Base-by-base conservation (phyloP, 2,329 filamentous ascomycete species). In the Diaporthe vaccinii region DNA sequence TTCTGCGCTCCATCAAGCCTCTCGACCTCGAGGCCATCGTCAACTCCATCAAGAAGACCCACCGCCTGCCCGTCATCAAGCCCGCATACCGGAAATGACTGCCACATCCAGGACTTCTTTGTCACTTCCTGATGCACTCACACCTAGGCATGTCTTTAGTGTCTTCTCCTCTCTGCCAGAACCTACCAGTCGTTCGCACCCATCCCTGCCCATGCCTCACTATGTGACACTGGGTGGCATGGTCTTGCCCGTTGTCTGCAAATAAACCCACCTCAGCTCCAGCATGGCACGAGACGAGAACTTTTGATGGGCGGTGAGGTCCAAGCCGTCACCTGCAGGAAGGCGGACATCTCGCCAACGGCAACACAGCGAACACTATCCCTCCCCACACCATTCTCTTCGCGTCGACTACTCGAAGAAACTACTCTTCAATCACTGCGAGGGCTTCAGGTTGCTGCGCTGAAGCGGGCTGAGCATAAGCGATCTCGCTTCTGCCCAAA, bases 21-120 rank as follows among this genome's bases (percentile, higher is more conserved):
- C 91, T 99, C 79, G 97, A 99, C 82, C 90, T 99, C 76, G 96
- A 98, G 86, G 91, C 95, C 79, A 98, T 99, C 82, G 90, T 98
- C 86, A 95, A 97, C 85, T 98, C 95, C 22, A 93, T 99, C 84
- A 98, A 99, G 94, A 99, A 99, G 93, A 99, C 97, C 25, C 93
- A 94, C 84, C 94, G 93, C 82, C 91, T 99, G 78, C 91, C 98
- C 84, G 92, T 92, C 55, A 95, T 99, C 80, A 96, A 98, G 87
- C 98, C 95, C 74, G 97, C 96, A 78, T 99, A 96, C 91, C 97
- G 97, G 78, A 39, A 14, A 39, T 39, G 36, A 12, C 36, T 12
- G 36, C 36, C 36, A 39, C 10, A 39, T 39, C 36, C 36, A 39
- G 36, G 36, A 39, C 10, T 12, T 39, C 36, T 39, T 39, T 39